Evolutionary conservation across 2,329 filamentous ascomycete species (phyloP), one percentile per base, ranked within the genome.

Genomic region (Epichloe hybrida): DNA sequence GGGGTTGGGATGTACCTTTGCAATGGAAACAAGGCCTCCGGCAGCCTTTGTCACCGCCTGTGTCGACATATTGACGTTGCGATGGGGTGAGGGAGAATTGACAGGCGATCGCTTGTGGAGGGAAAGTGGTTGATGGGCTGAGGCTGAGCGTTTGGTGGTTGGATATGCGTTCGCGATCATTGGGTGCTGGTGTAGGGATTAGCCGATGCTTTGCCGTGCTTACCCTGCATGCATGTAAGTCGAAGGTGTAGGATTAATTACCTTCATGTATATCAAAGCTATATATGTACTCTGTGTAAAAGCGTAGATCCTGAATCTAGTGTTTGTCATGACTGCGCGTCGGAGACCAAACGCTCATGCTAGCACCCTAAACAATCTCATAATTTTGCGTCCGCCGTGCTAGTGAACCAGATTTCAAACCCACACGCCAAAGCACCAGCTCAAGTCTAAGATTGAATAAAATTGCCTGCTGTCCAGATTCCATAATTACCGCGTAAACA

Each of bases 31-130:
- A 52, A 76, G 72, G 59, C 73, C 71, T 56, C 73, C 73, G 52
- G 71, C 73, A 60, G 72, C 73, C 64, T 80, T 80, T 51, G 73
- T 72, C 62, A 69, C 75, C 62, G 70, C 76, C 69, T 81, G 80
- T 58, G 77, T 76, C 60, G 77, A 79, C 80, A 83, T 83, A 55
- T 60, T 73, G 67, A 62, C 66, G 61, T 54, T 60, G 47, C 39
- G 45, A 47, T 51, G 49, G 56, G 51, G 13, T 40, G 34, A 41
- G n/a, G 15, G 23, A 21, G 9, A 2, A 23, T 23, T 13, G 41
- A 43, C 8, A 34, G 21, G 46, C 44, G 42, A 40, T 52, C 34
- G 55, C 17, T 49, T 54, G 23, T 27, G 23, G 50, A 53, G 48
- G 55, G 56, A 53, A 37, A 44, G 49, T 41, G 39, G 17, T 9